A percentile compares a stretch with the other conserved stretches of the same genome.
Evolutionary conservation across 495 filamentous ascomycete genomes (phyloP).

Genomic region (Penicillium diatomitis): DNA sequence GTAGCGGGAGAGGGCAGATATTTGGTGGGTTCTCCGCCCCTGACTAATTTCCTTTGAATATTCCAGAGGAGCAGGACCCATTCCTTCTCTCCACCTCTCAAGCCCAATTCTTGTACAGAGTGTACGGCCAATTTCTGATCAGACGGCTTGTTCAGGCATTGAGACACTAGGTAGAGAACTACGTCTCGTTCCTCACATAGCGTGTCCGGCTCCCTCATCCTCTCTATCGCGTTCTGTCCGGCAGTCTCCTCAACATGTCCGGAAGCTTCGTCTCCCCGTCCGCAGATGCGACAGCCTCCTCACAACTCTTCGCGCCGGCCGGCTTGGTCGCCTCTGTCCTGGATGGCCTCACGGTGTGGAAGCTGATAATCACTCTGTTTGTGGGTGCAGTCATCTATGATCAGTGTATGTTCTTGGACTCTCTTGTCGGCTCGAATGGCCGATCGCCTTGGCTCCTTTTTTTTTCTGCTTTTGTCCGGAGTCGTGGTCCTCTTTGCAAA

Average conservation of each 20-base stretch:
- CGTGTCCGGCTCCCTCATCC: no score
- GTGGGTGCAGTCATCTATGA: slow-evolving; percentile 70
- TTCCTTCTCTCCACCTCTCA: slow-evolving; percentile 12
- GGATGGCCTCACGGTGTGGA: slow-evolving; percentile 53
- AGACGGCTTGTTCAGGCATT: no score
- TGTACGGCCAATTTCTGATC: not conserved
- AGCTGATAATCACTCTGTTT: slow-evolving; percentile 54
- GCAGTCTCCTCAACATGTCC: slow-evolving; percentile 44
- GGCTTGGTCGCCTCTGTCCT: slow-evolving; percentile 37
- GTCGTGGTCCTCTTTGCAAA: not conserved
- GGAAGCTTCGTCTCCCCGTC: slow-evolving; percentile 69
- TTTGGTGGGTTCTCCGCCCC: slow-evolving; percentile 18
- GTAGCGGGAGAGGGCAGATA: no score
- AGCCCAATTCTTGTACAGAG: not conserved
- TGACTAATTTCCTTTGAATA: slow-evolving; percentile 13
- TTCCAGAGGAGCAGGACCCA: not conserved
- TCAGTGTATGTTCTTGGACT: slow-evolving; percentile 52
- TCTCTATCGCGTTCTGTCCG: no score
- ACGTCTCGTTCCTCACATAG: not conserved
- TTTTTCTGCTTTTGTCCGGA: not conserved
- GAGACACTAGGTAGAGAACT: no score
- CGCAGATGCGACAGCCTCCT: slow-evolving; percentile 53
- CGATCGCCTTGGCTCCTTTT: no score
- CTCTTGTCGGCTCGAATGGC: no score
- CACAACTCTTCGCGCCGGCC: slow-evolving; percentile 34